These are phyloP conservation scores for Chiua sp. DNA, from an alignment of 1,284 basidiomycete species.

Conservation along the genomic window DNA sequence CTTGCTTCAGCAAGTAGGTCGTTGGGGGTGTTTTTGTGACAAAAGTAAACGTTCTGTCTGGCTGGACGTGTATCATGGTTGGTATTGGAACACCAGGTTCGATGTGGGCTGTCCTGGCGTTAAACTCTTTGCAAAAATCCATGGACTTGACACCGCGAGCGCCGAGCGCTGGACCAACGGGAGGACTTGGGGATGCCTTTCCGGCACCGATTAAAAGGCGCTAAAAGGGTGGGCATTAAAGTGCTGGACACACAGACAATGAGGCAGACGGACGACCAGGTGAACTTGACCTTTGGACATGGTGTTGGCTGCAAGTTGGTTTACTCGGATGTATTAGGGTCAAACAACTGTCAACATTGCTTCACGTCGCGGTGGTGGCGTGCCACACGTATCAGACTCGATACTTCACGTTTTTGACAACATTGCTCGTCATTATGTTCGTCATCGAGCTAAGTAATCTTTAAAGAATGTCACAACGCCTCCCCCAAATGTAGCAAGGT, in stretches of 20 bases:
- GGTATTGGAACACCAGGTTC: constrained; percentile 89
- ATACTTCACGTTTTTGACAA: constrained; percentile 1
- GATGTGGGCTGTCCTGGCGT: constrained; percentile 89
- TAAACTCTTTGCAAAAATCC: constrained; percentile 99
- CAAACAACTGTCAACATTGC: constrained; percentile 30
- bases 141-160: constrained; percentile 99
- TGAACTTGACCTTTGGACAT: constrained; percentile 43
- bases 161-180: constrained; percentile 96
- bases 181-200: constrained; percentile 95
- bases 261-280: constrained; percentile 33
- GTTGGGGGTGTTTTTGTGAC: constrained; percentile 90
- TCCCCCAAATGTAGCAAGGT: constrained; percentile 47
- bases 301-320: background rate
- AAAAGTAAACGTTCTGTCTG: constrained; percentile 96
- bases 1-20: constrained; percentile 93
- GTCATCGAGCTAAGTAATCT: constrained; percentile 30
- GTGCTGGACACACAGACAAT: constrained; percentile 6
- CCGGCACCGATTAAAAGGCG: constrained; percentile 92
- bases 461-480: constrained; percentile 48
- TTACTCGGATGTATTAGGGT: constrained; percentile 1
- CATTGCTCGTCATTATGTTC: background rate
- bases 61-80: constrained; percentile 90
- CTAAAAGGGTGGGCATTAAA: constrained; percentile 37
- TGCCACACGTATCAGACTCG: constrained; percentile 8
- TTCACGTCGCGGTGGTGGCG: constrained; percentile 11